Evolutionary conservation across 2,329 filamentous ascomycete genomes (phyloP), one percentile per base, ranked within the genome.

Genomic region (Tolypocladium album): DNA sequence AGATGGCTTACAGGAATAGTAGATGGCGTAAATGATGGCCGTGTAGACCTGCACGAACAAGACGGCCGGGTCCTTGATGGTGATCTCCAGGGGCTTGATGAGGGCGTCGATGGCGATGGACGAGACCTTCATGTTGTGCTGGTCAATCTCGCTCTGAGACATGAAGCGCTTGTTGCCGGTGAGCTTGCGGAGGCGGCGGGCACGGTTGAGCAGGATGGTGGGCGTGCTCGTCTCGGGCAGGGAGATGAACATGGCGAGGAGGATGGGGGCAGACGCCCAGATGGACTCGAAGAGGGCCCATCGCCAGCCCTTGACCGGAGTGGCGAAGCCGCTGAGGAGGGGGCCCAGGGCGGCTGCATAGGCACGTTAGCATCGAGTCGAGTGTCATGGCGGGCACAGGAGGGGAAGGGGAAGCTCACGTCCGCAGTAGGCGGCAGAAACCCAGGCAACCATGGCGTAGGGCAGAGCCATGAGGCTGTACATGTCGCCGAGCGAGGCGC

Each of bases 281-380:
- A 88, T 74, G 59, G 87, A 82, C 67, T 87, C 83, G 76, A 82
- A 85, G 13, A 85, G 74, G 0, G 82, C 81, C 85, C 84, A 88
- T n/a, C 83, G 77, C 85, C 85, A 88, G 58, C 72, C 73, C 69
- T 83, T 77, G 5, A 75, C 79, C 2, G 78, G 76, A 7, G 87
- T 83, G 6, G 81, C 77, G 69, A 84, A 88, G 5, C 84, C 84
- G 3, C 79, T 80, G 6, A 88, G 72, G 0, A 88, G 71, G 4
- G 85, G 84, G 0, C 85, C 85, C 0, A 88, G 75, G 12, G 84
- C 83, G 59, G 78, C 73, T 68, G 62, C 66, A 72, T n/a, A 8
- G 22, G 12, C 24, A 1, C 1, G 64, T 67, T 47, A 67, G 53
- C 43, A 47, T 47, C 22, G 22, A 6, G 20, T 40, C 39, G 17